phyloP scores from a whole-genome alignment of 176 grass and related monocot species.

The Pontederia crassipes region DNA sequence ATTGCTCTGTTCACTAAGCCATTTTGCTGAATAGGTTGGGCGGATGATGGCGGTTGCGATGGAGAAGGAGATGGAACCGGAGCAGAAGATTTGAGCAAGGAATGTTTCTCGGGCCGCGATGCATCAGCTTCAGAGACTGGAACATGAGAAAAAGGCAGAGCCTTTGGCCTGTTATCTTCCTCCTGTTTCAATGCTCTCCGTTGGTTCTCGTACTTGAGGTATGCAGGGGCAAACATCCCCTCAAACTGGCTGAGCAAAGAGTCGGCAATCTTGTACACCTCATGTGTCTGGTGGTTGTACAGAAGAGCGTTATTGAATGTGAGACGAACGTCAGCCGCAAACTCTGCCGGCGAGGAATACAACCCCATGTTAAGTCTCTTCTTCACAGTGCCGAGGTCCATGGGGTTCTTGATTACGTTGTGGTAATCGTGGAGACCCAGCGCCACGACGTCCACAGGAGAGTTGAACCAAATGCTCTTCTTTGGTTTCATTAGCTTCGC shows the following conservation, averaged over 20 bases:
- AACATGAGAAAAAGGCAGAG: too few relatives aligned
- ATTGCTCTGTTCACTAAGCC: conserved; percentile 22
- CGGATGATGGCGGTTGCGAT: conserved; percentile 1
- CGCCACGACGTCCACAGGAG: conserved; percentile 53
- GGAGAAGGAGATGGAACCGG: neutral
- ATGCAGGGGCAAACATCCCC: conserved; percentile 28
- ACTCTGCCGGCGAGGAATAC: conserved; percentile 47
- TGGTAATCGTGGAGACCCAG: conserved; percentile 77
- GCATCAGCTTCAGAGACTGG: too few relatives aligned
- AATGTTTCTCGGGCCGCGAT: neutral
- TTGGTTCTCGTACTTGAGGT: conserved; percentile 45
- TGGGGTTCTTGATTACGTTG: conserved; percentile 63
- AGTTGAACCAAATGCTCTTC: conserved; percentile 80
- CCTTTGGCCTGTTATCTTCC: neutral
- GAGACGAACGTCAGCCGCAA: conserved; percentile 60
- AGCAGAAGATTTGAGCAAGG: neutral
- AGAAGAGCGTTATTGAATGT: conserved; percentile 77
- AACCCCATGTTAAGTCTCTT: conserved; percentile 30
- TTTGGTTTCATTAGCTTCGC: conserved; percentile 72
- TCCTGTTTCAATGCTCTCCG: conserved; percentile 2
- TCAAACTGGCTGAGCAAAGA: conserved; percentile 55
- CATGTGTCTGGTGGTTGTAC: conserved; percentile 61
- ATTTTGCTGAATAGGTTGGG: neutral
- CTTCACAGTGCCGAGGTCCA: conserved; percentile 82
- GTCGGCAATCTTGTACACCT: conserved; percentile 66